Evolutionary conservation across 176 grass and related monocot genomes (phyloP).

Genomic region (Secale cereale): DNA sequence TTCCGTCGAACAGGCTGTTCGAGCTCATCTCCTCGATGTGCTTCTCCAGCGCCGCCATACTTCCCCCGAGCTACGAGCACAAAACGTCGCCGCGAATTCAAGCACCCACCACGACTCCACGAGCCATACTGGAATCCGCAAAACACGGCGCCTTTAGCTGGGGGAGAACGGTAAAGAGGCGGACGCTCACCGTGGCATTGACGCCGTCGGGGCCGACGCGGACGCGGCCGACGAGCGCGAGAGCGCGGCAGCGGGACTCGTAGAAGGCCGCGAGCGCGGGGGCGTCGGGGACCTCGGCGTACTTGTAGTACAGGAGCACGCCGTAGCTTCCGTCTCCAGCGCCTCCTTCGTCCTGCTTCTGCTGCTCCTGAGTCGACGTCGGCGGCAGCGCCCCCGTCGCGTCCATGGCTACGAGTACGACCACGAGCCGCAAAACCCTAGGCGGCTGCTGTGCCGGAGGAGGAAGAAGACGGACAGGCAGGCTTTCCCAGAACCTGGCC

Average conservation of each 20-base stretch:
- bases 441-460: not conserved
- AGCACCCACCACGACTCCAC: not conserved
- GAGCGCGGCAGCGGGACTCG: slow-evolving; percentile 48
- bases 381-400: not conserved
- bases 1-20: slow-evolving; percentile 56
- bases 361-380: not conserved
- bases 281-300: slow-evolving; percentile 58
- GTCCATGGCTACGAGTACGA: slow-evolving; percentile 24
- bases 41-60: slow-evolving; percentile 68
- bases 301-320: slow-evolving; percentile 96
- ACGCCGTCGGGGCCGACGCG: slow-evolving; percentile 80
- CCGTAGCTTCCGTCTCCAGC: slow-evolving; percentile 18
- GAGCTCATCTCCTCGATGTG: slow-evolving; percentile 70
- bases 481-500: not conserved
- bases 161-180: not conserved
- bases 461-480: not conserved
- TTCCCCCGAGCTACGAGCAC: slow-evolving; percentile 68
- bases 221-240: slow-evolving; percentile 81
- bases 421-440: slow-evolving; percentile 34
- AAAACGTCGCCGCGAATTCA: not conserved
- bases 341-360: not conserved
- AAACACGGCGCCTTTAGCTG: not conserved
- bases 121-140: not conserved
- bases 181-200: slow-evolving; percentile 66
- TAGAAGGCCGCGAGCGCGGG: slow-evolving; percentile 61